Percentiles rank a stretch among this genome's conserved stretches.
Conservation (phyloP, 257 asterid species). For the Plantago ovata region DNA sequence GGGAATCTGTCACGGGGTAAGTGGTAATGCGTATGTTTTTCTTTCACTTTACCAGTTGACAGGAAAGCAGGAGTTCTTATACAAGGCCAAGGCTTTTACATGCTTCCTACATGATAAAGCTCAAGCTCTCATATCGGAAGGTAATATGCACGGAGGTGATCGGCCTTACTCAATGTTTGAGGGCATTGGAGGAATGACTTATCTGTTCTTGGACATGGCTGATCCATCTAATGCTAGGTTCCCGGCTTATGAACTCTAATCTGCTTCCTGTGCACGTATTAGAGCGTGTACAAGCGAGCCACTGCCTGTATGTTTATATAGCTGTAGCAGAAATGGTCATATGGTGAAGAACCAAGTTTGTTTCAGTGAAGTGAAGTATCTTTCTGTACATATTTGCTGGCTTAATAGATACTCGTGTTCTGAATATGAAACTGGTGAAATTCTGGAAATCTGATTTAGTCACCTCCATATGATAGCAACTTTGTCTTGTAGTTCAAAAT, state of each 20-base stretch:
- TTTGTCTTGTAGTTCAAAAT: too few species aligned
- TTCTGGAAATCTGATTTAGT: too few species aligned
- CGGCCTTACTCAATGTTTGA: constrained; percentile 67
- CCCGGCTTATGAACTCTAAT: constrained; percentile 64
- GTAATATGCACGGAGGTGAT: constrained; percentile 85
- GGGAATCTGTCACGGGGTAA: constrained; percentile 79
- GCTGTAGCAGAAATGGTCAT: too few species aligned
- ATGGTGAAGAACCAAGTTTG: too few species aligned
- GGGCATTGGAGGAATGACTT: constrained; percentile 71
- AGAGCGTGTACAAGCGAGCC: too few species aligned
- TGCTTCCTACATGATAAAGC: constrained; percentile 62
- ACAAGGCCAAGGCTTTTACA: constrained; percentile 74
- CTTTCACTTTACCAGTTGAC: constrained; percentile 68
- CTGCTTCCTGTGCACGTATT: background rate
- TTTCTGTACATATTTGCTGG: too few species aligned
- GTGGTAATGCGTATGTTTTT: constrained; percentile 75
- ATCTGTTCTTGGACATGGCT: constrained; percentile 61
- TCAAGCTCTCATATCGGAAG: constrained; percentile 49
- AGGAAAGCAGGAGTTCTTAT: constrained; percentile 53
- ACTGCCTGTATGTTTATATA: too few species aligned
- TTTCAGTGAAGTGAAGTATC: too few species aligned
- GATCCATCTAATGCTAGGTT: constrained; percentile 62
- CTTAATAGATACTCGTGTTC: too few species aligned
- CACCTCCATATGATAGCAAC: too few species aligned
- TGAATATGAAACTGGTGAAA: too few species aligned